Evolutionary conservation across 352 stramenopile species (phyloP).

Genomic region (Phytophthora europaea): DNA sequence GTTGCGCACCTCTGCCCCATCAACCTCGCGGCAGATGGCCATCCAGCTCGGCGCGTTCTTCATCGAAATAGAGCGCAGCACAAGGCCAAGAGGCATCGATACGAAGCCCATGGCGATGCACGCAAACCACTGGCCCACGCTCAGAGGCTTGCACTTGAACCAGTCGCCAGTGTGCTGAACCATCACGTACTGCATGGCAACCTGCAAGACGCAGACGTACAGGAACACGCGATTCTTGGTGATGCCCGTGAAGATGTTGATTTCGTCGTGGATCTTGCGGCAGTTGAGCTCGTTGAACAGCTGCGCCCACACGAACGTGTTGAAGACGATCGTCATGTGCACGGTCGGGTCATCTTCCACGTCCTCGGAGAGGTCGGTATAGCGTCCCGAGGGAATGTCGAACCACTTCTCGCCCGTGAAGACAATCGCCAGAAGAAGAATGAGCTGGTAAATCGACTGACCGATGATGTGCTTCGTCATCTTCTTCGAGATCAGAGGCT

Average conservation of each 20-base stretch:
- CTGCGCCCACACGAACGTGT: constrained; percentile 97
- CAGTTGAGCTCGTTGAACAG: constrained; percentile 90
- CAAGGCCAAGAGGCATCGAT: constrained; percentile 60
- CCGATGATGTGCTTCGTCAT: constrained; percentile 97
- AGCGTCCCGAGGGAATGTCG: constrained; percentile 49
- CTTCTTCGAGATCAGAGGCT: constrained; percentile 92
- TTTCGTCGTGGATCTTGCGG: constrained; percentile 93
- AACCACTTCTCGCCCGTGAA: constrained; percentile 80
- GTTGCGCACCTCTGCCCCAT: constrained; percentile 47
- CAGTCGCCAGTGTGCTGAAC: constrained; percentile 93
- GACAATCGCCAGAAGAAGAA: constrained; percentile 83
- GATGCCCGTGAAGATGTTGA: constrained; percentile 96
- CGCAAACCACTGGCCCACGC: constrained; percentile 57
- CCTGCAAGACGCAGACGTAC: constrained; percentile 90
- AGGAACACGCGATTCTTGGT: constrained; percentile 94
- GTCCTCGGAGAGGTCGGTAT: constrained; percentile 58
- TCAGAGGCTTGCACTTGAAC: constrained; percentile 70
- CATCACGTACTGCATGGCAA: constrained; percentile 94
- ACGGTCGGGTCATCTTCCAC: constrained; percentile 64
- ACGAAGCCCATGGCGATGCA: constrained; percentile 66
- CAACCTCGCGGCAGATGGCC: constrained; percentile 60
- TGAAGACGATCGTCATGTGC: constrained; percentile 98
- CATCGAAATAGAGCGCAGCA: constrained; percentile 62
- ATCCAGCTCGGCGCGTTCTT: constrained; percentile 74
- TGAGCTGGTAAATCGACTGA: constrained; percentile 93